Evolutionary conservation across 2,329 filamentous ascomycete genomes (phyloP), one percentile per base, ranked within the genome.

Genomic region (Fusarium phyllophilum): DNA sequence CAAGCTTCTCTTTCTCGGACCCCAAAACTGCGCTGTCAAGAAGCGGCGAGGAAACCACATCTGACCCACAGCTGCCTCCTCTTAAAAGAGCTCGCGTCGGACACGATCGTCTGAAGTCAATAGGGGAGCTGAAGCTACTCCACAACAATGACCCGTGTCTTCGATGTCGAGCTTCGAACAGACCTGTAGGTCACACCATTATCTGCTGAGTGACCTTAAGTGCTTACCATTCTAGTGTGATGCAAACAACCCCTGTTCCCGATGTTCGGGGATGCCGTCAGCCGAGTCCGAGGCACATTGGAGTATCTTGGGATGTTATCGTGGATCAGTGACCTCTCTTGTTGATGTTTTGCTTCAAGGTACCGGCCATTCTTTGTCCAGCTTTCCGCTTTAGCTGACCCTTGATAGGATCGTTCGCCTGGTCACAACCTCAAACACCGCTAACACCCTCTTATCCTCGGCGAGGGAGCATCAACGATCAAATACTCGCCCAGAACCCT

Each of bases 81-180:
- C 75, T 90, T 62, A 89, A 89, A 78, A 83, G 85, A 70, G 87
- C 85, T 60, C 84, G 87, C 48, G 83, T 86, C 36, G 87, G 86
- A 8, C 87, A 87, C 70, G 85, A 86, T 42, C 85, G 87, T 31
- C 81, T 90, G 4, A 84, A 89, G 75, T 90, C 88, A 24, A 90
- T 90, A 51, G 87, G 85, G 46, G 88, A 90, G 78, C 83, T 90
- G 8, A 84, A 84, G 45, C 82, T 90, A 14, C 81, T 87, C 24
- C 84, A 83, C 44, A 85, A 87, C 41, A 78, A 82, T 22, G 84
- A 84, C 22, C 83, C 85, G 20, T 90, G 88, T 75, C 82, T 90
- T 45, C 85, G 86, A 46, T 90, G 88, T 76, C 85, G 83, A 76
- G 80, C 85, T 14, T 77, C 83, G 38, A 84, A 84, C 49, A 84